These are phyloP conservation scores for Sergeia podlipaevii DNA, from an alignment of 208 protist species.

Conservation along the genomic window DNA sequence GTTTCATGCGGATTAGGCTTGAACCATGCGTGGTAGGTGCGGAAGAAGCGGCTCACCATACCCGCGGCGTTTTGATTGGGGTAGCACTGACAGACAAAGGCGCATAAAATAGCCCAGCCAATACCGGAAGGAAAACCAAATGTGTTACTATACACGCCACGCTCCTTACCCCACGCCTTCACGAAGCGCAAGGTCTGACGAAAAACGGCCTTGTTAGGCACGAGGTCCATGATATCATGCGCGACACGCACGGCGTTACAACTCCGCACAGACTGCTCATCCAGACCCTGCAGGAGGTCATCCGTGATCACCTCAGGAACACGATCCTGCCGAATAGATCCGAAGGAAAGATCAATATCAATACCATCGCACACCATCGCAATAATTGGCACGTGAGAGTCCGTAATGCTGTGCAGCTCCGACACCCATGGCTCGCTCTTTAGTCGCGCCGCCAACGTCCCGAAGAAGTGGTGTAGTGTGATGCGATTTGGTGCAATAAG, in stretches of 20 bases:
- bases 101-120: conserved; percentile 95
- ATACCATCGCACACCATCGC: conserved; percentile 95
- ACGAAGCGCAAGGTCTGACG: conserved; percentile 94
- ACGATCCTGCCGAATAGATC: conserved; percentile 77
- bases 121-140: conserved; percentile 97
- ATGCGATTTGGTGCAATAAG: conserved; percentile 93
- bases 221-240: conserved; percentile 95
- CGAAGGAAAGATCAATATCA: conserved; percentile 97
- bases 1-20: conserved; percentile 81
- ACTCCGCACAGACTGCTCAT: conserved; percentile 93
- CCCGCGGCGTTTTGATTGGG: conserved; percentile 93
- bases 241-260: conserved; percentile 97
- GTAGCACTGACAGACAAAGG: conserved; percentile 97
- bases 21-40: conserved; percentile 91
- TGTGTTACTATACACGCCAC: conserved; percentile 96
- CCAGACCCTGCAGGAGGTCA: conserved; percentile 88
- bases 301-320: conserved; percentile 95
- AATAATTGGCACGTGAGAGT: conserved; percentile 97
- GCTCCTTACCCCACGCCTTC: conserved; percentile 96
- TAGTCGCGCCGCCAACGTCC: conserved; percentile 77
- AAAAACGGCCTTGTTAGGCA: conserved; percentile 95
- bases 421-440: conserved; percentile 72
- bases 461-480: conserved; percentile 94
- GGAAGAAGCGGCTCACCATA: conserved; percentile 95
- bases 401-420: conserved; percentile 87